Evolutionary conservation across 2,329 filamentous ascomycete genomes (phyloP).

Genomic region (Alternaria angustiovoidea): DNA sequence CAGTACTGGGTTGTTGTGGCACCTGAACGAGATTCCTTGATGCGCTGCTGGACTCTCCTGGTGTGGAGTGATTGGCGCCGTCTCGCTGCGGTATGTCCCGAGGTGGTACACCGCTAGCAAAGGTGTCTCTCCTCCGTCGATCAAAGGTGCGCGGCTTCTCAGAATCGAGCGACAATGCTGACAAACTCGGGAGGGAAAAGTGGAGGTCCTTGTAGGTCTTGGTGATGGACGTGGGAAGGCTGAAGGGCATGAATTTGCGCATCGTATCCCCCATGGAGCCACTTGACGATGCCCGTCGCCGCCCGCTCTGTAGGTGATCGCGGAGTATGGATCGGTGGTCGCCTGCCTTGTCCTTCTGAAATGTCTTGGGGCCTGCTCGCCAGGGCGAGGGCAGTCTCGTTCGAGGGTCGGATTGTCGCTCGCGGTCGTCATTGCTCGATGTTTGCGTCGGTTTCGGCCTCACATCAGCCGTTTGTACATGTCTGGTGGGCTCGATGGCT

Average conservation of each 20-base stretch:
- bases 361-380: constrained; percentile 51
- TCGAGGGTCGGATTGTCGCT: constrained; percentile 21
- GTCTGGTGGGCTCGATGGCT: background rate
- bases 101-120: constrained; percentile 13
- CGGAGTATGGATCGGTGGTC: constrained; percentile 50
- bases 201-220: constrained; percentile 48
- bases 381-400: constrained; percentile 56
- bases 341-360: constrained; percentile 41
- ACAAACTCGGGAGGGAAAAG: constrained; percentile 48
- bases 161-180: constrained; percentile 38
- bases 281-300: constrained; percentile 52
- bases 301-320: constrained; percentile 48
- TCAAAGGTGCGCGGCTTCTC: constrained; percentile 15
- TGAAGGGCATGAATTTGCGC: constrained; percentile 50
- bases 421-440: constrained; percentile 12
- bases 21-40: constrained; percentile 11
- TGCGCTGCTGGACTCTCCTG: constrained; percentile 14
- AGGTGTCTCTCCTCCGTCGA: constrained; percentile 27
- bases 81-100: constrained; percentile 33
- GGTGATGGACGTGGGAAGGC: constrained; percentile 45
- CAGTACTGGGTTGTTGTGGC: constrained; percentile 23
- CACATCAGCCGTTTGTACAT: background rate
- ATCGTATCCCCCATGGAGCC: constrained; percentile 42
- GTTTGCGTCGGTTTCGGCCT: background rate
- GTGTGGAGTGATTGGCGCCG: constrained; percentile 23